Conservation (phyloP, 2,329 filamentous ascomycete species). For the Monosporascus sp. region DNA sequence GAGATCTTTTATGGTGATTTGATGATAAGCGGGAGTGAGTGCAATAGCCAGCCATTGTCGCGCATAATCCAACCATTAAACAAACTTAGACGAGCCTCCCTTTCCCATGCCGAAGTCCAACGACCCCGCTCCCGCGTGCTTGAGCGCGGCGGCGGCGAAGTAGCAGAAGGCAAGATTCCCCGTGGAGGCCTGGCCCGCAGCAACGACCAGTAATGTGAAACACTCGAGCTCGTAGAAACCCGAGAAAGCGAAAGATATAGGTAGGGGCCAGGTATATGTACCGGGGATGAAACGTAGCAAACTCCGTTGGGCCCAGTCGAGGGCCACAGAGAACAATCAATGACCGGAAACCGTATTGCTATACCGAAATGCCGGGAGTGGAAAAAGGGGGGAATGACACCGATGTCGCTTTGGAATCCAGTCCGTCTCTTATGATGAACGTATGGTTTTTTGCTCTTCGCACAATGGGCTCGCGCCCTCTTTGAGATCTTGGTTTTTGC, state of each 20-base stretch:
- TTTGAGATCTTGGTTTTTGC: constrained; percentile 15
- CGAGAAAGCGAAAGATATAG: background rate
- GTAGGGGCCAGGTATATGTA: constrained; percentile 4
- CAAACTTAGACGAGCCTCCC: constrained; percentile 7
- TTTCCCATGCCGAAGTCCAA: background rate
- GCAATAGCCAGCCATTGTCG: constrained; percentile 11
- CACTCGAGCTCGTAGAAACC: background rate
- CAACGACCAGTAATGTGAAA: constrained; percentile 1
- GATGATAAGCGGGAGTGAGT: background rate
- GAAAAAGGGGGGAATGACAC: constrained; percentile 4
- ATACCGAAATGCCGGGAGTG: background rate
- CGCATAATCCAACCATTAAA: background rate
- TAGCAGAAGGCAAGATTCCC: background rate
- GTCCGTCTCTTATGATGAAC: constrained; percentile 13
- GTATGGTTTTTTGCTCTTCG: constrained; percentile 5
- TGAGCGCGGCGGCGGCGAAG: background rate
- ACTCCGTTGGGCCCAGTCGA: constrained; percentile 5
- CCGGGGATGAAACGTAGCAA: constrained; percentile 7
- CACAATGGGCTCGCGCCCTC: constrained; percentile 21
- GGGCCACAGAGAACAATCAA: background rate
- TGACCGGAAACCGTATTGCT: constrained; percentile 15
- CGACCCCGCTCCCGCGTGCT: constrained; percentile 2
- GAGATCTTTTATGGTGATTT: background rate
- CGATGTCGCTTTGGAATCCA: constrained; percentile 13
- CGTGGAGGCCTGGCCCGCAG: constrained; percentile 11